Conservation (phyloP, 495 filamentous ascomycete genomes). For the Trichoderma virens region DNA sequence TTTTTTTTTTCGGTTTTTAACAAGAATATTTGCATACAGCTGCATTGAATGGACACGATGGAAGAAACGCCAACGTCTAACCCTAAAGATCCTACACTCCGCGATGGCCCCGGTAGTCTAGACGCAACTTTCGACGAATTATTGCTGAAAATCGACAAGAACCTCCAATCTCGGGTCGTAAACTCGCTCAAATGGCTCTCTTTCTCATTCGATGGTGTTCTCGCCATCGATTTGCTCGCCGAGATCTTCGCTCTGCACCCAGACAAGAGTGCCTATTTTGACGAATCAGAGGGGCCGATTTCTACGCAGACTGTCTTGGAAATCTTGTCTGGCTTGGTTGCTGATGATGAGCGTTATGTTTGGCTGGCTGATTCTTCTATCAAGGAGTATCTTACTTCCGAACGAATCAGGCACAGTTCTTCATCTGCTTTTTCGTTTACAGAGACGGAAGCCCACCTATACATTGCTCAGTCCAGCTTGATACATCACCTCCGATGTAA, state of each 20-base stretch:
- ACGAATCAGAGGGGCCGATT: neutral
- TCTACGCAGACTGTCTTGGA: neutral
- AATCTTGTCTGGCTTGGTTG: neutral
- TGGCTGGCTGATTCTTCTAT: neutral
- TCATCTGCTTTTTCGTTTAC: neutral
- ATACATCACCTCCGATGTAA: neutral
- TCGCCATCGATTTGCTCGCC: neutral
- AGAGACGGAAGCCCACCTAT: neutral
- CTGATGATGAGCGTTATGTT: neutral
- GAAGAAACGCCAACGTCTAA: neutral
- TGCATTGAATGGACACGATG: too few relatives aligned
- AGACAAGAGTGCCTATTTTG: neutral
- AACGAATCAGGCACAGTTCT: neutral
- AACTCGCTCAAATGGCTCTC: neutral
- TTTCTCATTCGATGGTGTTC: neutral
- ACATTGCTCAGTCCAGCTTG: neutral
- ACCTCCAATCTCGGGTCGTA: neutral
- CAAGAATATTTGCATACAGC: too few relatives aligned
- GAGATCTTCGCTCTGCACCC: neutral
- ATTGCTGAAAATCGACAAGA: neutral
- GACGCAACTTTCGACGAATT: neutral
- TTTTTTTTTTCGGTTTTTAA: too few relatives aligned
- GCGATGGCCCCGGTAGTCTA: neutral
- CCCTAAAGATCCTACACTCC: neutral
- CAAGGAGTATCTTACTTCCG: neutral